Evolutionary conservation across 495 filamentous ascomycete genomes (phyloP).

Genomic region (Tuber calosporum): DNA sequence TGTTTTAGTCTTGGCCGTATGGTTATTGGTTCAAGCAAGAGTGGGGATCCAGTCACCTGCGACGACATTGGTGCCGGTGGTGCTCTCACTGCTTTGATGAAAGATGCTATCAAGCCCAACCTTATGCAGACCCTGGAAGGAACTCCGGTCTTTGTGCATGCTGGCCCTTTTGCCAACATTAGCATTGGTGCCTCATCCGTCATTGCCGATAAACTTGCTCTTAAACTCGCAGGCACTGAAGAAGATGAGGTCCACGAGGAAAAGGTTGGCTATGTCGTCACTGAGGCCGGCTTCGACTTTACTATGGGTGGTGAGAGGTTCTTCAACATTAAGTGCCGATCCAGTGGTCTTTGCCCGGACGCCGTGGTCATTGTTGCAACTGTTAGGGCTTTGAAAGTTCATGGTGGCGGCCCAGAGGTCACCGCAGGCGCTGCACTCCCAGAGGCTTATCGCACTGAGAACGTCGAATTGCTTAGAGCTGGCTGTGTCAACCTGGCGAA

Average conservation of each 20-base stretch:
- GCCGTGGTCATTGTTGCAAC: conserved; percentile 92
- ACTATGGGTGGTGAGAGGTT: conserved; percentile 99
- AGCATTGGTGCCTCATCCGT: conserved; percentile 93
- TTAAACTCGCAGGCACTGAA: conserved; percentile 94
- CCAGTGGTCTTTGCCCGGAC: conserved; percentile 84
- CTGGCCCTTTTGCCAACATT: conserved; percentile 96
- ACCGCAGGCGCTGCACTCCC: conserved; percentile 72
- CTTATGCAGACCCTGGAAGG: conserved; percentile 97
- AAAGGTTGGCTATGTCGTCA: conserved; percentile 92
- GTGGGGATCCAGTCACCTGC: conserved; percentile 86
- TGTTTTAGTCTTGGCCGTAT: conserved; percentile 64
- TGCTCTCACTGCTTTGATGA: conserved; percentile 89
- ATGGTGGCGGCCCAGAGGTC: conserved; percentile 90
- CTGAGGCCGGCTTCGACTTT: conserved; percentile 97
- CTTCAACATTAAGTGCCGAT: conserved; percentile 99
- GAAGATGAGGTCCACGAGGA: conserved; percentile 77
- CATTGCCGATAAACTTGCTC: conserved; percentile 85
- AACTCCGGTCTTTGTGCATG: conserved; percentile 94
- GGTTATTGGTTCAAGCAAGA: conserved; percentile 83
- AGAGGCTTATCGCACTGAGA: conserved; percentile 85
- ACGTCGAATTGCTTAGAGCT: conserved; percentile 77
- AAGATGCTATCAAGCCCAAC: conserved; percentile 97
- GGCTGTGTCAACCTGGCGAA: conserved; percentile 92
- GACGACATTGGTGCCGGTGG: conserved; percentile 92
- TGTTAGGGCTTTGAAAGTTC: conserved; percentile 89